Evolutionary conservation across 768 basidiomycete species (phyloP), one percentile per base, ranked within the genome.

Genomic region (Boletellus sp.): DNA sequence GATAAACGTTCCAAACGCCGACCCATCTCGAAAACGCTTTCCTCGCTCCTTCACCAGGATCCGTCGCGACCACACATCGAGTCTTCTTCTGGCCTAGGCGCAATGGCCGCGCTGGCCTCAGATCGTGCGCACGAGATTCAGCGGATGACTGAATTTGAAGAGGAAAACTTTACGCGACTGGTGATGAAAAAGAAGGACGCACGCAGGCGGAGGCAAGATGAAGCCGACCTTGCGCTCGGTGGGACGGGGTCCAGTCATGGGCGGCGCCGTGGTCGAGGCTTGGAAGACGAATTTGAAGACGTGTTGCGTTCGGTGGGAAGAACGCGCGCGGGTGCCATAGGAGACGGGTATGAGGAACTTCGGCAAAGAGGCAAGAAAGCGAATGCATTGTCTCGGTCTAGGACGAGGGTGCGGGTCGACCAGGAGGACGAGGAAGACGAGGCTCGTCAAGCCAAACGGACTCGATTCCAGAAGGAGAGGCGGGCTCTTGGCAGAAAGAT

Each of bases 141-240:
- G 56, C 79, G 83, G 6, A 80, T 96, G 69, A 82, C 80, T 44
- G 85, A 91, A 53, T 98, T 90, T 66, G 95, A 98, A 71, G 93
- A 95, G 65, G 91, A 91, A 40, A 94, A 95, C 68, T 91, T 97
- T 71, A 90, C 88, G 33, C 84, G 95, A 39, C 61, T 97, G 46
- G 76, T 94, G 52, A 85, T 94, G 81, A 89, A 85, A 65, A 97
- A 97, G 76, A 84, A 83, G 61, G 93, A 95, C 39, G 78, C 80
- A 15, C 80, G 76, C 57, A 74, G 84, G 39, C 77, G 94, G 17
- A 70, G 66, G 45, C 76, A 80, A 52, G 94, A 97, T 61, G 95
- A 97, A 67, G 90, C 80, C 54, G 88, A 91, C 55, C 70, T 97
- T 53, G 91, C 91, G 16, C 72, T 97, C 12, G 95, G 95, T 45